phyloP scores from a whole-genome alignment of 306 rosid genomes.

The Pterocarpus santalinus region DNA sequence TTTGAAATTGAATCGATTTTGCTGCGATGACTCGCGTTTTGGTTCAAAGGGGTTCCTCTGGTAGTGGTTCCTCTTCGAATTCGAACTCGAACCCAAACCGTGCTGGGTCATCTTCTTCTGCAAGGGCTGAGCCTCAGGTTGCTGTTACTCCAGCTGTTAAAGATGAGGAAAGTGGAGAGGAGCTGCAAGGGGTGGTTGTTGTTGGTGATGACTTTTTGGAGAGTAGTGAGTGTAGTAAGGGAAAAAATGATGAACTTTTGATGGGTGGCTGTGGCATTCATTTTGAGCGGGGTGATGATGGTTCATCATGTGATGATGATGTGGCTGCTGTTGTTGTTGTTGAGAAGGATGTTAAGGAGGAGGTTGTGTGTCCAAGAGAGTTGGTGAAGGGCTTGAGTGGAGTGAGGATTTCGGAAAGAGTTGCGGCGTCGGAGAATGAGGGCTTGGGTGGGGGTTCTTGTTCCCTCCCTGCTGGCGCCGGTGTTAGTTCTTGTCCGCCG shows the following conservation, averaged over 20 bases:
- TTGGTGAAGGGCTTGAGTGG: conserved; percentile 45
- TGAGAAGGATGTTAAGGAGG: conserved; percentile 61
- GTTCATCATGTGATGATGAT: conserved; percentile 28
- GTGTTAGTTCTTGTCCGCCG: conserved; percentile 73
- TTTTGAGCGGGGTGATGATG: conserved; percentile 57
- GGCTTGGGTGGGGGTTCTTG: conserved; percentile 52
- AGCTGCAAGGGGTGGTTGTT: conserved; percentile 47
- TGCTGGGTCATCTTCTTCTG: conserved; percentile 61
- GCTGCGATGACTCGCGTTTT: conserved; percentile 75
- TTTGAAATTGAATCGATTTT: too few species aligned
- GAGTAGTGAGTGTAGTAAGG: conserved; percentile 56
- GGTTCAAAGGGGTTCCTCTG: conserved; percentile 81
- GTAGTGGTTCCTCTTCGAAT: conserved; percentile 67
- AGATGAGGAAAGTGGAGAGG: conserved; percentile 73
- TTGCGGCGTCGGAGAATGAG: conserved; percentile 32
- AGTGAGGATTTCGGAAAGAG: conserved; percentile 56
- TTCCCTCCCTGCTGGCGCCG: conserved; percentile 32
- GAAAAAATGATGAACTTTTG: conserved; percentile 59
- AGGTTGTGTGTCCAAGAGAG: conserved; percentile 54
- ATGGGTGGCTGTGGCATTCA: conserved; percentile 47
- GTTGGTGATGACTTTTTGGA: conserved; percentile 64
- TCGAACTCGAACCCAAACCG: conserved; percentile 46
- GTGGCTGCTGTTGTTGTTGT: conserved; percentile 51
- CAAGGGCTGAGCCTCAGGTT: conserved; percentile 63
- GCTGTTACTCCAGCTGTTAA: conserved; percentile 53